phyloP scores from a whole-genome alignment of 306 rosid genomes.

The Ormosia semicastrata region DNA sequence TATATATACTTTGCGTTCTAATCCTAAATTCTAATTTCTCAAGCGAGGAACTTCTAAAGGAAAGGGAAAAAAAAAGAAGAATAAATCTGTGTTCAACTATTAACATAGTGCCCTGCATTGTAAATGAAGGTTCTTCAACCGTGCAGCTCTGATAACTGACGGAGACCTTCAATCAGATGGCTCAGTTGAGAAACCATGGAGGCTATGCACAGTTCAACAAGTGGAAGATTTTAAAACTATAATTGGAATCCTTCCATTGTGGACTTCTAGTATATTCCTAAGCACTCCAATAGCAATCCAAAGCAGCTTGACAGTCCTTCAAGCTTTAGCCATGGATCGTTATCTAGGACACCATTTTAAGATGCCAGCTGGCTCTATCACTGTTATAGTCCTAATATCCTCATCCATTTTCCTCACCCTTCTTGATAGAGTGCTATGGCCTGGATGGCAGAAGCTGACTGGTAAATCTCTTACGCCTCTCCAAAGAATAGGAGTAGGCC shows the following conservation, averaged over 20 bases:
- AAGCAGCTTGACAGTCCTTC: conserved; percentile 51
- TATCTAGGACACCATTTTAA: conserved; percentile 50
- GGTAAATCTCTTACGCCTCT: conserved; percentile 38
- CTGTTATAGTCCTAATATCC: conserved; percentile 37
- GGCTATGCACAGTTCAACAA: conserved; percentile 52
- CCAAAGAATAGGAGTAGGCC: conserved; percentile 57
- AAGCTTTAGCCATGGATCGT: conserved; percentile 61
- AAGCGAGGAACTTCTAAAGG: no score
- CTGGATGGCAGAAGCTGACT: conserved; percentile 39
- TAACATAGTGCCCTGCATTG: not conserved
- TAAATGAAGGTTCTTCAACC: conserved; percentile 49
- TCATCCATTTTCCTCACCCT: conserved; percentile 39
- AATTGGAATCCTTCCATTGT: conserved; percentile 47
- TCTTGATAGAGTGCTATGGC: conserved; percentile 49
- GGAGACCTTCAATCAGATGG: conserved; percentile 50
- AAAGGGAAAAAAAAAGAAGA: no score
- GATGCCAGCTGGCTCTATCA: conserved; percentile 47
- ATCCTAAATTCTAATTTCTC: no score
- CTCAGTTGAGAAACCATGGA: conserved; percentile 51
- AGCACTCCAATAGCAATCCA: conserved; percentile 44
- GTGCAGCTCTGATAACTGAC: conserved; percentile 45
- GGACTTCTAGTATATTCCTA: conserved; percentile 52
- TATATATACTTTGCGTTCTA: no score
- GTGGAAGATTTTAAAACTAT: conserved; percentile 57
- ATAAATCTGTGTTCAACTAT: not conserved